Evolutionary conservation across 345 rosid species (phyloP).

Genomic region (Rubroshorea leprosula): DNA sequence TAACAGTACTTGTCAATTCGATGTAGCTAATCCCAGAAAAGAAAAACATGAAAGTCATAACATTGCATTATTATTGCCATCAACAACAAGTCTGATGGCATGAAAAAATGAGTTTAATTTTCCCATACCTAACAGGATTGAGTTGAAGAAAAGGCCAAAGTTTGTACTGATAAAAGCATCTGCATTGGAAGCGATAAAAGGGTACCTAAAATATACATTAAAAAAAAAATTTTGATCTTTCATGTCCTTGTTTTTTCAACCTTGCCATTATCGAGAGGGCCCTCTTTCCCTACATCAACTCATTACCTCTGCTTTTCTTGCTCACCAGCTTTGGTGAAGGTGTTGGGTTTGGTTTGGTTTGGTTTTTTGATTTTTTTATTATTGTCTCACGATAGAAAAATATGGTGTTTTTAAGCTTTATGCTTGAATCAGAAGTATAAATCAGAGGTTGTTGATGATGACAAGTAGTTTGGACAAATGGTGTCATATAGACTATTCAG

Average conservation of each 20-base stretch:
- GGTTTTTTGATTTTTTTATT: too few species aligned
- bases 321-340: constrained; percentile 5
- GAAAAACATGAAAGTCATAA: too few species aligned
- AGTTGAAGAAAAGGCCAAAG: constrained; percentile 18
- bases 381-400: neutral
- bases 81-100: constrained; percentile 15
- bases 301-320: constrained; percentile 11
- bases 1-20: too few species aligned
- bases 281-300: constrained; percentile 17
- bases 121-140: constrained; percentile 25
- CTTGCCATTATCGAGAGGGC: constrained; percentile 27
- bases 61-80: neutral
- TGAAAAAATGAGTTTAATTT: constrained; percentile 19
- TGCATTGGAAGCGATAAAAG: constrained; percentile 15
- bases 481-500: constrained; percentile 2
- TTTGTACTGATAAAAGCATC: constrained; percentile 23
- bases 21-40: too few species aligned
- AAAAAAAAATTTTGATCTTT: constrained; percentile 17
- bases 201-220: constrained; percentile 16
- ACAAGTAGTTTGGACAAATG: constrained; percentile 17
- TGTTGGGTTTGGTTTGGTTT: neutral
- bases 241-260: constrained; percentile 27
- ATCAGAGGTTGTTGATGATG: neutral
- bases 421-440: neutral
- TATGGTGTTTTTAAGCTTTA: neutral